Evolutionary conservation across 1,284 basidiomycete genomes (phyloP).

Genomic region (Trichosporon sp.): DNA sequence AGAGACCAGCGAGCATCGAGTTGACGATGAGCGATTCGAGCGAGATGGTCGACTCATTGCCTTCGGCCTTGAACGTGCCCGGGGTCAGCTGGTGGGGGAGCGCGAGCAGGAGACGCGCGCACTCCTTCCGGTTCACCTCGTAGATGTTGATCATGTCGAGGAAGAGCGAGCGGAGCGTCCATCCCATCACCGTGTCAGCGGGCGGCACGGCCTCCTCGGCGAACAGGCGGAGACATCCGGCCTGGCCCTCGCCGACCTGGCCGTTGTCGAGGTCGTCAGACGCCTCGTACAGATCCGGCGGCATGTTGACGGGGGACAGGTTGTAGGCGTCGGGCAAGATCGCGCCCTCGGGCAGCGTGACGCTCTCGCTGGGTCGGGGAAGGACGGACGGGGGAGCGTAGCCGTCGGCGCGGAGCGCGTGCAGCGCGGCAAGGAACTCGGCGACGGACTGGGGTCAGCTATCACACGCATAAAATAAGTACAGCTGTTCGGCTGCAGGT

Average conservation of each 20-base stretch:
- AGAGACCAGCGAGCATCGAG: slow-evolving; percentile 71
- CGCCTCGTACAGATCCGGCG: slow-evolving; percentile 72
- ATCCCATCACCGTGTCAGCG: slow-evolving; percentile 71
- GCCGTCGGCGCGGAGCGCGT: slow-evolving; percentile 40
- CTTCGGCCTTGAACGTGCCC: slow-evolving; percentile 70
- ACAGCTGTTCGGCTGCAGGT: too few relatives aligned
- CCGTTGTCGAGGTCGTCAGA: slow-evolving; percentile 57
- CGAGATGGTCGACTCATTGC: slow-evolving; percentile 49
- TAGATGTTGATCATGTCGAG: slow-evolving; percentile 88
- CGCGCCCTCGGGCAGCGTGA: slow-evolving; percentile 57
- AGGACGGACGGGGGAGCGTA: slow-evolving; percentile 55
- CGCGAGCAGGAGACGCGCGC: slow-evolving; percentile 81
- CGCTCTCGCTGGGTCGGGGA: slow-evolving; percentile 66
- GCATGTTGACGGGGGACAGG: slow-evolving; percentile 76
- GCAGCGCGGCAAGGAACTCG: slow-evolving; percentile 45
- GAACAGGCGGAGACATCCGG: slow-evolving; percentile 70
- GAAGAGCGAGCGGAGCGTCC: slow-evolving; percentile 74
- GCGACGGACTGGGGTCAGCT: slow-evolving; percentile 42
- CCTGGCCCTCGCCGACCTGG: slow-evolving; percentile 57
- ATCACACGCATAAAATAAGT: too few relatives aligned
- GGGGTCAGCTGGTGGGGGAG: slow-evolving; percentile 80
- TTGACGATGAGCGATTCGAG: slow-evolving; percentile 53
- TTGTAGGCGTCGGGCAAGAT: slow-evolving; percentile 63
- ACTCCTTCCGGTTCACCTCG: slow-evolving; percentile 95
- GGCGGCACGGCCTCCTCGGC: slow-evolving; percentile 79